A percentile compares a stretch with the other conserved stretches of the same genome.
Conservation (phyloP, 768 basidiomycete genomes). For the Scleroderma citrinum region DNA sequence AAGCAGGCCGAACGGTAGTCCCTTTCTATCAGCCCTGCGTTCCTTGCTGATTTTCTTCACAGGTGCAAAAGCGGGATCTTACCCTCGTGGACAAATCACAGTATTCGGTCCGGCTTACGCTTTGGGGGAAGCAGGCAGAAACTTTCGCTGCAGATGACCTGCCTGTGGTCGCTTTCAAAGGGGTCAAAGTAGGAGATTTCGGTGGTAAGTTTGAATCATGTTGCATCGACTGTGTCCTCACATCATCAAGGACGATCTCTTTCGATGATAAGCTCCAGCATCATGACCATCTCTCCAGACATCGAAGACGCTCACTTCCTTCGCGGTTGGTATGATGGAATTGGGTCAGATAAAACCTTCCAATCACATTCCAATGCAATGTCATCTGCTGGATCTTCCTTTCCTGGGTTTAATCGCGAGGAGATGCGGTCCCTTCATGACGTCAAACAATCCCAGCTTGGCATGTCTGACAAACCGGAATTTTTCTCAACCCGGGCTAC, state of each 20-base stretch:
- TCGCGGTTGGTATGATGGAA: constrained; percentile 87
- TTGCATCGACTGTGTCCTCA: constrained; percentile 6
- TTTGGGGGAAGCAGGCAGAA: constrained; percentile 97
- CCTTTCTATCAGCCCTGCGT: neutral
- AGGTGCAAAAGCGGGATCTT: constrained; percentile 89
- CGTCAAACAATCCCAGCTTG: constrained; percentile 72
- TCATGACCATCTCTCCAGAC: constrained; percentile 84
- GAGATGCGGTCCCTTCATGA: constrained; percentile 71
- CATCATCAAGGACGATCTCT: constrained; percentile 61
- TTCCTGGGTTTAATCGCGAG: constrained; percentile 53
- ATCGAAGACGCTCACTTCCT: constrained; percentile 83
- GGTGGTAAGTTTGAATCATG: constrained; percentile 44
- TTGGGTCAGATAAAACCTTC: constrained; percentile 61
- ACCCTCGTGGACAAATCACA: constrained; percentile 80
- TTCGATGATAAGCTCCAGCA: constrained; percentile 75
- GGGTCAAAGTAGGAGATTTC: constrained; percentile 90
- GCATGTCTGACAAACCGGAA: constrained; percentile 70
- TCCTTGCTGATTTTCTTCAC: constrained; percentile 5
- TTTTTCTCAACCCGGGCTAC: constrained; percentile 80
- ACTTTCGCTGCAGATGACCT: constrained; percentile 52
- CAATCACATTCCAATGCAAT: constrained; percentile 55
- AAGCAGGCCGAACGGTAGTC: constrained; percentile 59
- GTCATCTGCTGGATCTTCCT: constrained; percentile 33
- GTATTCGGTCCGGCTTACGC: constrained; percentile 74
- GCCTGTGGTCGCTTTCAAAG: constrained; percentile 89